Base-by-base conservation (phyloP, 2,329 filamentous ascomycete genomes). In the Aspergillus brasiliensis region DNA sequence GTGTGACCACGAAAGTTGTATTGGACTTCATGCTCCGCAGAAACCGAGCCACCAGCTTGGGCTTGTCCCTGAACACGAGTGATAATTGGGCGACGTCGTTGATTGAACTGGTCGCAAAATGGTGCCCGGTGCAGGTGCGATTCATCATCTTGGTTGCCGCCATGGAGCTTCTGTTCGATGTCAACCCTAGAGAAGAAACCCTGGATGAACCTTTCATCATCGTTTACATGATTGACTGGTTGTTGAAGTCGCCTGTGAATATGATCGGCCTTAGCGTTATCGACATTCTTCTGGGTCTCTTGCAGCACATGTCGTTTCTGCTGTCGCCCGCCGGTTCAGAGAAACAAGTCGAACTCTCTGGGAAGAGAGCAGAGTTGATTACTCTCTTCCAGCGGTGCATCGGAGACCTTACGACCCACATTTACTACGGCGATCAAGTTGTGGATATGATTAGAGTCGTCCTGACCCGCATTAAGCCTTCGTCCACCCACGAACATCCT, bases 361-460 rank as follows among this genome's bases (percentile, higher is more conserved):
- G 65, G 2, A 73, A 77, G 15, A 84, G 88, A 52, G 82, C 83
- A 63, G 84, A 88, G 65, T 81, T 97, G 15, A 79, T 97, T 27
- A 76, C 81, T 34, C 85, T 88, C 31, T 83, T 98, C 15, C 89
- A 95, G 73, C 83, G 86, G 66, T 96, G 91, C 76, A 92, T 97
- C 62, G 92, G 92, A n/a, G 87, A 93, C 72, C 81, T 99, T 27
- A 92, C 93, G 2, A 97, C 91, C 0, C 95, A 99, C 71, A 88
- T 97, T 31, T 99, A 99, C 80, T 99, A 99, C 73, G 91, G 91
- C 1, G 94, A 98, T 68, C 95, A 99, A 75, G 91, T 98, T 57
- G 88, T 91, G 1, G 95, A 99, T 75, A 97, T 98, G 92, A 87
- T 97, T 54, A 85, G 88, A 19, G 87, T 91, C 0, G 88, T 98